Conservation (phyloP, 1,284 basidiomycete species). For the Trichosporon faecale region DNA sequence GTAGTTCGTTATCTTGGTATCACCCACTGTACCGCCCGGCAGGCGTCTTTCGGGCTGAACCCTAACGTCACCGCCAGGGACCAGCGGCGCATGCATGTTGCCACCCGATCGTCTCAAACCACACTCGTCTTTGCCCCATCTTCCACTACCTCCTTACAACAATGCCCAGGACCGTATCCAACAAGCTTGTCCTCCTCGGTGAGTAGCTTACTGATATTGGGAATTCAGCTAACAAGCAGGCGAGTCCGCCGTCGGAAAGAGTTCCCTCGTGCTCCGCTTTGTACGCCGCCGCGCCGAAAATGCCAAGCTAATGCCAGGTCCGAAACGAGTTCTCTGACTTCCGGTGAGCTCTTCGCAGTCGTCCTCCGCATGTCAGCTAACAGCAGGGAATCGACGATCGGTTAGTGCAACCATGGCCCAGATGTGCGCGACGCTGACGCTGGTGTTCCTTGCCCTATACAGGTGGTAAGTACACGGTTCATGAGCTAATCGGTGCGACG, state of each 20-base stretch:
- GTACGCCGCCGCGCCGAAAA: constrained; percentile 57
- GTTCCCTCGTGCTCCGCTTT: constrained; percentile 89
- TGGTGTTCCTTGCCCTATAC: background rate
- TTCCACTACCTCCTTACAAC: background rate
- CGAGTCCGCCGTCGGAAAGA: constrained; percentile 97
- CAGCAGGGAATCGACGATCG: constrained; percentile 50
- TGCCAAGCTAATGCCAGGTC: constrained; percentile 32
- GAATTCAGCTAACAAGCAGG: constrained; percentile 56
- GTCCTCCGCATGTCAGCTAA: background rate
- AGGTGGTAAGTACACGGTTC: constrained; percentile 27
- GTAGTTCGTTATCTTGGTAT: background rate
- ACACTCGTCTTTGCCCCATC: constrained; percentile 8
- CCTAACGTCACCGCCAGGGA: constrained; percentile 8
- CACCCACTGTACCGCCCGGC: constrained; percentile 1
- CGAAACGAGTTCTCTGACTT: constrained; percentile 97
- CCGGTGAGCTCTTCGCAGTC: constrained; percentile 58
- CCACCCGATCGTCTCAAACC: constrained; percentile 15
- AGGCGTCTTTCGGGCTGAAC: background rate
- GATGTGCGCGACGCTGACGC: constrained; percentile 6
- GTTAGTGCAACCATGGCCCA: constrained; percentile 21
- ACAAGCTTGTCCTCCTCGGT: constrained; percentile 88
- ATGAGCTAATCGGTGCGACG: background rate
- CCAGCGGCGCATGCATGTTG: constrained; percentile 12
- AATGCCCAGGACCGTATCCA: constrained; percentile 49
- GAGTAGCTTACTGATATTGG: constrained; percentile 17